Conservation (phyloP, 2,329 filamentous ascomycete species). For the Aspergillus clavatus region DNA sequence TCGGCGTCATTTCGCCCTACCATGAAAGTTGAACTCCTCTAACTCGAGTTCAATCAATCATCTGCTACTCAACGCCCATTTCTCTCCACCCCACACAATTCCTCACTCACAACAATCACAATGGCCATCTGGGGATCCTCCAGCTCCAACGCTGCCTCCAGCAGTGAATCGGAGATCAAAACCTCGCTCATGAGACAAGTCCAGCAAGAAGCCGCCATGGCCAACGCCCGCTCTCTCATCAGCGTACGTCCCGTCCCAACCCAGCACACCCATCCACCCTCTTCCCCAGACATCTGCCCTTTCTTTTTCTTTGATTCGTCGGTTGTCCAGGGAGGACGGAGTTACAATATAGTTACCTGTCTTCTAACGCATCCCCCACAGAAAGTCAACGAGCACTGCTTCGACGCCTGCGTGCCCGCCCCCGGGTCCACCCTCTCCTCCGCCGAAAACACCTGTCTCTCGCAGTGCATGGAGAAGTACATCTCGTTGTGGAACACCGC, state of each 20-base stretch:
- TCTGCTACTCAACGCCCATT: background rate
- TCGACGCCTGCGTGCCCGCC: slow-evolving; percentile 69
- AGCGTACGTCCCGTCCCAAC: slow-evolving; percentile 48
- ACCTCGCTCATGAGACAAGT: slow-evolving; percentile 60
- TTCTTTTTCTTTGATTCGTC: too few relatives aligned
- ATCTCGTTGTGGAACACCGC: slow-evolving; percentile 74
- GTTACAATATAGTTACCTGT: too few relatives aligned
- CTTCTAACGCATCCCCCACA: slow-evolving; percentile 28
- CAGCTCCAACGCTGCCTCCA: slow-evolving; percentile 19
- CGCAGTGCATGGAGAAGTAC: slow-evolving; percentile 79
- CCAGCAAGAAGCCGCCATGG: slow-evolving; percentile 59
- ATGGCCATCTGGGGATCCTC: slow-evolving; percentile 40
- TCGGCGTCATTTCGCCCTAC: slow-evolving; percentile 1
- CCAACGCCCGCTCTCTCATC: slow-evolving; percentile 66
- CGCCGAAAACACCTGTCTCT: slow-evolving; percentile 66
- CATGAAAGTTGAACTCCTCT: background rate
- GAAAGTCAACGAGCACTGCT: slow-evolving; percentile 80
- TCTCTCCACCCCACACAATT: background rate
- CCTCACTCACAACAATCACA: slow-evolving; percentile 3
- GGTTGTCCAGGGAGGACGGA: too few relatives aligned
- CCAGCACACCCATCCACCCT: too few relatives aligned
- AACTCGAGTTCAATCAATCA: too few relatives aligned
- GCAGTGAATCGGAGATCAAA: slow-evolving; percentile 39
- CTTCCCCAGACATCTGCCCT: too few relatives aligned
- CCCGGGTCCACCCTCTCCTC: slow-evolving; percentile 61